Percentiles rank a stretch among this genome's conserved stretches.
Conservation (phyloP, 2,329 filamentous ascomycete species). For the Colletotrichum euphorbiae region DNA sequence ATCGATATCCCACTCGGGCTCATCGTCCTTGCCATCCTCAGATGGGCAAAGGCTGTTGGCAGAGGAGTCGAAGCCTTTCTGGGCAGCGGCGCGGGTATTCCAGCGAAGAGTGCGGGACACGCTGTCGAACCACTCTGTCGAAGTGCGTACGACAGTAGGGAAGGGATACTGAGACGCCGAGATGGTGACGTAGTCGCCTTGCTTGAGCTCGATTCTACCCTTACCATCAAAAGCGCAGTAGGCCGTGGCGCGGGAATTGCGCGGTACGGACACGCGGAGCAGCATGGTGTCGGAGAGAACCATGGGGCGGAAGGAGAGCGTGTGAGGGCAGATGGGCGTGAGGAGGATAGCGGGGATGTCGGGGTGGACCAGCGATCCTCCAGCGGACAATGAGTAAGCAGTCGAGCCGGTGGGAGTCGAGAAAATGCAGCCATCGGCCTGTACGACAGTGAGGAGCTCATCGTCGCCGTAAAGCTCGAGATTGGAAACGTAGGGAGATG, state of each 20-base stretch:
- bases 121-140: constrained; percentile 96
- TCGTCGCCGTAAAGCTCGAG: constrained; percentile 96
- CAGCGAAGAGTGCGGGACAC: constrained; percentile 91
- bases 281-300: constrained; percentile 95
- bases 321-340: constrained; percentile 97
- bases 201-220: constrained; percentile 89
- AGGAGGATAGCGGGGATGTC: constrained; percentile 97
- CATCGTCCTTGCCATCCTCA: constrained; percentile 65
- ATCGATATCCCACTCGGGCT: constrained; percentile 92
- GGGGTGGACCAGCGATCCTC: constrained; percentile 94
- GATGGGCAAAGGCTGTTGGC: constrained; percentile 44
- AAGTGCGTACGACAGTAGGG: constrained; percentile 90
- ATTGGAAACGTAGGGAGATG: constrained; percentile 96
- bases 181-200: constrained; percentile 96
- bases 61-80: constrained; percentile 83
- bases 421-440: constrained; percentile 98
- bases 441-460: constrained; percentile 92
- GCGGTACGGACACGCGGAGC: constrained; percentile 87
- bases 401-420: constrained; percentile 95
- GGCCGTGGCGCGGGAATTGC: constrained; percentile 87
- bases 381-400: constrained; percentile 95
- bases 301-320: constrained; percentile 97
- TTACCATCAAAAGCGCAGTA: constrained; percentile 99
- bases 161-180: constrained; percentile 97
- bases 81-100: constrained; percentile 92